Evolutionary conservation across 2,329 filamentous ascomycete species (phyloP), one percentile per base, ranked within the genome.

Genomic region (Fusarium praegraminearum): DNA sequence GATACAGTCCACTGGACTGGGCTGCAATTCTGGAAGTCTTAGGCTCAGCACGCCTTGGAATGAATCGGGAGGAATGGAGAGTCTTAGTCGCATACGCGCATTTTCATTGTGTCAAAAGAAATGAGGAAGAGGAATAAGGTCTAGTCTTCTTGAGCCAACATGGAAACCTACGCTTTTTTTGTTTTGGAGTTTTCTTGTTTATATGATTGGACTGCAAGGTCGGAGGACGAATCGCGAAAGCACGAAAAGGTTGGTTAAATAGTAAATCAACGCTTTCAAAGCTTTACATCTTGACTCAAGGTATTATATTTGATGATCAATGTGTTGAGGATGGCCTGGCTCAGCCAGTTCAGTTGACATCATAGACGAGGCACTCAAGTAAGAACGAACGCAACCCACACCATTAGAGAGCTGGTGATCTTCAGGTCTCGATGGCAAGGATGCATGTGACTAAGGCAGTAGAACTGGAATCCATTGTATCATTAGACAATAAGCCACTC

Each of bases 81-180:
- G 38, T 40, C 38, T 45, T 30, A 57, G 41, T 47, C 46, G 52
- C 58, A 50, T 57, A 46, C 50, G 68, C 65, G 24, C 57, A 52
- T 62, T 71, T 70, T 72, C 62, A 66, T 72, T 72, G 38, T 50
- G 70, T 73, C 57, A 67, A 60, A 72, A 57, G 60, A 62, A 62
- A 51, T 43, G 47, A 52, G 30, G 59, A 16, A n/a, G 32, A 49
- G 44, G 24, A 50, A 60, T n/a, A 53, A 36, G 32, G 35, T 32
- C 18, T 52, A 24, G 11, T 28, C 22, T 55, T 30, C 11, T 36
- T 12, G 50, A 30, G 30, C 35, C 45, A 18, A 32, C 47, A 26
- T 35, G 46, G 53, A 22, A 51, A 45, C 45, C 36, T 40, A 18
- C 43, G 16, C 46, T 49, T 54, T 22, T 52, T 57, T 22, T 43